Conservation (phyloP, 2,329 filamentous ascomycete species). For the Fusarium continuum region DNA sequence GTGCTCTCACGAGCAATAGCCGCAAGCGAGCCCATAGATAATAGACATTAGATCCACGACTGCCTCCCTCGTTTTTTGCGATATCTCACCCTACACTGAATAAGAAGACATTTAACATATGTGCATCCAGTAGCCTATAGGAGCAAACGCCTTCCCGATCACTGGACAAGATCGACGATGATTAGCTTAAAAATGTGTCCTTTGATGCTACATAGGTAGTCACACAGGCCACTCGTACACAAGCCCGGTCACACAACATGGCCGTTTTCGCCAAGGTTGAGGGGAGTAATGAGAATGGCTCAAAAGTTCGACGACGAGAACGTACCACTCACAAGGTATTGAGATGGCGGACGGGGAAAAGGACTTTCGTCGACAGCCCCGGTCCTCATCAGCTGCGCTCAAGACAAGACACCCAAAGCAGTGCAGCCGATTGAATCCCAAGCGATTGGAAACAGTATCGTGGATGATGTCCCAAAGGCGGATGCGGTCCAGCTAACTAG, state of each 20-base stretch:
- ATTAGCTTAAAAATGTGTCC: conserved; percentile 1
- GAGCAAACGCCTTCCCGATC: neutral
- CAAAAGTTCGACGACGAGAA: neutral
- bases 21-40: too few relatives aligned
- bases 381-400: conserved; percentile 3
- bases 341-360: neutral
- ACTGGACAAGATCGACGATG: conserved; percentile 7
- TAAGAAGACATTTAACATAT: neutral
- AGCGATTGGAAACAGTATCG: conserved; percentile 38
- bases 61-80: too few relatives aligned
- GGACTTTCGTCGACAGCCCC: neutral
- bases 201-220: neutral
- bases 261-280: conserved; percentile 12
- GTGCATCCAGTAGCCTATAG: neutral
- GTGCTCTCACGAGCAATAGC: too few relatives aligned
- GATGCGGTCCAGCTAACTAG: conserved; percentile 19
- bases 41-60: too few relatives aligned
- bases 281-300: neutral
- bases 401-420: conserved; percentile 19
- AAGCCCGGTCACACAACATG: conserved; percentile 10
- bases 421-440: conserved; percentile 34
- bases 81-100: neutral
- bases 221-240: conserved; percentile 3
- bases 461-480: conserved; percentile 26
- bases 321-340: neutral